Percentiles rank a stretch among this genome's conserved stretches.
Evolutionary conservation across 768 basidiomycete species (phyloP).

Genomic region (Tephrocybe sp.): DNA sequence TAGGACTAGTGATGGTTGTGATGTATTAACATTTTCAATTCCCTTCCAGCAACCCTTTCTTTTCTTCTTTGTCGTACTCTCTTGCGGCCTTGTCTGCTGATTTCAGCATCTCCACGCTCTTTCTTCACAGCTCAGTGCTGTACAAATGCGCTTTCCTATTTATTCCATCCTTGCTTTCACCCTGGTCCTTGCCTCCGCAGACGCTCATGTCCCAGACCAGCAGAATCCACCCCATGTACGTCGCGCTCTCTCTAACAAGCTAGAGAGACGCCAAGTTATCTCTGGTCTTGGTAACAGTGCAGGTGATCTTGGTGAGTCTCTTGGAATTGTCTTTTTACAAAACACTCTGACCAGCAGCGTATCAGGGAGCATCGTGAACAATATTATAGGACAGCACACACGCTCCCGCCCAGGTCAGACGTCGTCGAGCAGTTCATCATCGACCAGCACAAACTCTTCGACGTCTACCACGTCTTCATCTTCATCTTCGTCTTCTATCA

Average conservation of each 20-base stretch:
- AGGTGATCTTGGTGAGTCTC: background rate
- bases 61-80: conserved; percentile 2
- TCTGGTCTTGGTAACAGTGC: background rate
- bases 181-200: conserved; percentile 19
- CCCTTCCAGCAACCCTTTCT: conserved; percentile 4
- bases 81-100: background rate
- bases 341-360: background rate
- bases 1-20: conserved; percentile 5
- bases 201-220: conserved; percentile 41
- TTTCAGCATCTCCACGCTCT: conserved; percentile 13
- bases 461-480: background rate
- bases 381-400: too few relatives aligned
- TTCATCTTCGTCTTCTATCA: conserved; percentile 4
- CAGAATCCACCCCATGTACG: conserved; percentile 28
- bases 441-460: background rate
- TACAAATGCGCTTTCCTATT: conserved; percentile 28
- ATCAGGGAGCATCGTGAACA: too few relatives aligned
- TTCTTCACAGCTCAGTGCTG: conserved; percentile 13
- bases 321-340: background rate
- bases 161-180: conserved; percentile 24
- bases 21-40: conserved; percentile 4
- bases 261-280: conserved; percentile 13
- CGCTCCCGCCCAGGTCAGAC: background rate
- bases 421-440: background rate
- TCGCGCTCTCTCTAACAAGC: conserved; percentile 26